A percentile compares a stretch with the other conserved stretches of the same genome.
Evolutionary conservation across 495 filamentous ascomycete genomes (phyloP).

Genomic region (Aspergillus affinis): DNA sequence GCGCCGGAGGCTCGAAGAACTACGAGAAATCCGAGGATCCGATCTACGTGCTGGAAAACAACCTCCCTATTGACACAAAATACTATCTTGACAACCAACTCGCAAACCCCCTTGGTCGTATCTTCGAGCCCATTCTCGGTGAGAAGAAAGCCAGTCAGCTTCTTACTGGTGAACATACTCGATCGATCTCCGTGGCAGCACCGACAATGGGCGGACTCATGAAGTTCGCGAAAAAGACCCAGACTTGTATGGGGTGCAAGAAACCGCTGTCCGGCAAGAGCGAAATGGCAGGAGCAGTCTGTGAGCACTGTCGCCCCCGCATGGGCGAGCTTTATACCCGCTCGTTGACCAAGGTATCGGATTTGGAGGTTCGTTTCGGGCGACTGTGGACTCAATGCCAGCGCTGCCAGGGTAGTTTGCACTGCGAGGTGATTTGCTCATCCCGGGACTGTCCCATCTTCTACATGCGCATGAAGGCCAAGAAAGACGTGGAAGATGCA

Average conservation of each 20-base stretch:
- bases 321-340: constrained; percentile 93
- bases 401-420: constrained; percentile 94
- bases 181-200: constrained; percentile 84
- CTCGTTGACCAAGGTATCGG: constrained; percentile 79
- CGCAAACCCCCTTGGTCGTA: constrained; percentile 86
- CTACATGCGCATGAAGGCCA: constrained; percentile 99
- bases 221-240: constrained; percentile 97
- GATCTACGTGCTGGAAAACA: constrained; percentile 95
- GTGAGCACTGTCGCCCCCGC: constrained; percentile 76
- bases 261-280: constrained; percentile 80
- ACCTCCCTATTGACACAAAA: constrained; percentile 95
- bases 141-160: constrained; percentile 84
- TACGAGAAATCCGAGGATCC: constrained; percentile 97
- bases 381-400: constrained; percentile 98
- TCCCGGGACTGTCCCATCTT: constrained; percentile 97
- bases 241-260: constrained; percentile 99
- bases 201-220: constrained; percentile 89
- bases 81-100: constrained; percentile 99
- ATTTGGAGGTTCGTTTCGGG: constrained; percentile 90
- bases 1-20: constrained; percentile 80
- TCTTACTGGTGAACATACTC: constrained; percentile 86
- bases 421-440: constrained; percentile 96
- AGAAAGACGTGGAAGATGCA: constrained; percentile 96
- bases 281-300: constrained; percentile 84
- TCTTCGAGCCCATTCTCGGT: constrained; percentile 96